Conservation (phyloP, 257 asterid genomes). For the Nicotiana tomentosiformis region DNA sequence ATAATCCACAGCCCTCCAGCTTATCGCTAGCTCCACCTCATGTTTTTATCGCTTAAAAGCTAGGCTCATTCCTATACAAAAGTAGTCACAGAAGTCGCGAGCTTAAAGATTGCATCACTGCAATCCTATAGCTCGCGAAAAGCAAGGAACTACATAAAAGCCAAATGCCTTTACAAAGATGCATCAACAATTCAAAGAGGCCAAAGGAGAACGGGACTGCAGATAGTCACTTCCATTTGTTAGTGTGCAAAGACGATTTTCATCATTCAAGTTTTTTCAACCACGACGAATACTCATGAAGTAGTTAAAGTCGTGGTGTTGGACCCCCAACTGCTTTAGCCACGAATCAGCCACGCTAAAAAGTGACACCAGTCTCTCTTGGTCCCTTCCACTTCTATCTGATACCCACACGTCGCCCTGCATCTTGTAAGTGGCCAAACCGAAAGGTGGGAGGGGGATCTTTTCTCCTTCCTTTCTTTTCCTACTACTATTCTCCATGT, state of each 20-base stretch:
- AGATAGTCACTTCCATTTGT: not conserved
- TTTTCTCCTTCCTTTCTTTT: conserved; percentile 34
- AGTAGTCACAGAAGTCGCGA: not conserved
- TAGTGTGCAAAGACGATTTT: not conserved
- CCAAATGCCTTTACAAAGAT: not conserved
- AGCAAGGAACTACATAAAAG: not conserved
- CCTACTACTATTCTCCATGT: conserved; percentile 16
- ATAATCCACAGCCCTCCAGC: not conserved
- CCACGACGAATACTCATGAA: conserved; percentile 56
- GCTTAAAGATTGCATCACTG: not conserved
- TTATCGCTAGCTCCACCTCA: not conserved
- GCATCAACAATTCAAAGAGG: not conserved
- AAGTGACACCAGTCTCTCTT: conserved; percentile 54
- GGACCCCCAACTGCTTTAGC: conserved; percentile 90
- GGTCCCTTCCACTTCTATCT: conserved; percentile 34
- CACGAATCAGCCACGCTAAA: conserved; percentile 86
- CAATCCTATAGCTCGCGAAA: not conserved
- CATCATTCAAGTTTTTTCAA: conserved; percentile 17
- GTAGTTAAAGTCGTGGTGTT: conserved; percentile 88
- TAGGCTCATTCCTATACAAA: not conserved
- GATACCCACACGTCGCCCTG: conserved; percentile 47
- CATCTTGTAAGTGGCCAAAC: conserved; percentile 52
- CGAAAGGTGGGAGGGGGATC: conserved; percentile 41
- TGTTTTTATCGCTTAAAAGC: not conserved
- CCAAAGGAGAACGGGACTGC: not conserved